Base-by-base conservation (phyloP, 1,139 yeast genomes). In the Hanseniaspora uvarum region DNA sequence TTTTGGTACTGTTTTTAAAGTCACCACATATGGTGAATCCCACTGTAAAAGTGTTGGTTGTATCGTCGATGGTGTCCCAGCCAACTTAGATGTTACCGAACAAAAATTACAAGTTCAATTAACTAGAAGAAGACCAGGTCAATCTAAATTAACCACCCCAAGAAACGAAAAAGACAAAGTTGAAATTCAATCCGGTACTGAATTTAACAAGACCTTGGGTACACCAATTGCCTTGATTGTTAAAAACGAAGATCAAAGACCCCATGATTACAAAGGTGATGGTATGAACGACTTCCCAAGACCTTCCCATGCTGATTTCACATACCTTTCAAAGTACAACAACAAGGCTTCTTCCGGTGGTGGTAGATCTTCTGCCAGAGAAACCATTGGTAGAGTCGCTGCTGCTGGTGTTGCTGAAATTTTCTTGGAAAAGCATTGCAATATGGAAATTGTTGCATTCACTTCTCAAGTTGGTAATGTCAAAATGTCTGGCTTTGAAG, bases 31-130 rank as follows among this genome's bases (percentile, higher is more conserved):
- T 73, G 98, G 98, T 59, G 98, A 92, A 69, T 88, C 96, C 21
- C 98, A 92, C 73, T 92, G 98, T 73, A 84, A 81, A 65, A 86
- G 96, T n/a, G 98, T 92, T 44, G 98, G 98, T 31, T 92, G 98
- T 72, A 92, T 92, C 58, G 96, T 92, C 46, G 98, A 92, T 63
- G 98, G 98, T 54, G 94, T 89, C 50, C 98, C 98, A 47, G 97
- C 98, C 33, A 96, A 96, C 31, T 75, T 92, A 77, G 76, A 80
- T 14, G 77, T 92, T 56, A 77, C 85, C 19, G 97, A 87, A 69
- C 80, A 72, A 11, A 98, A 92, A 65, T 79, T 92, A 62, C 98
- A 92, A 72, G 95, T 96, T 18, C 98, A 92, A 72, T 73, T 92
- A 61, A 83, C 95, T 33, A 80, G 98, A 71, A 83, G 98, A 76